These are phyloP conservation scores for Biscogniauxia marginata DNA, from an alignment of 2,329 filamentous ascomycete genomes.

Conservation along the genomic window DNA sequence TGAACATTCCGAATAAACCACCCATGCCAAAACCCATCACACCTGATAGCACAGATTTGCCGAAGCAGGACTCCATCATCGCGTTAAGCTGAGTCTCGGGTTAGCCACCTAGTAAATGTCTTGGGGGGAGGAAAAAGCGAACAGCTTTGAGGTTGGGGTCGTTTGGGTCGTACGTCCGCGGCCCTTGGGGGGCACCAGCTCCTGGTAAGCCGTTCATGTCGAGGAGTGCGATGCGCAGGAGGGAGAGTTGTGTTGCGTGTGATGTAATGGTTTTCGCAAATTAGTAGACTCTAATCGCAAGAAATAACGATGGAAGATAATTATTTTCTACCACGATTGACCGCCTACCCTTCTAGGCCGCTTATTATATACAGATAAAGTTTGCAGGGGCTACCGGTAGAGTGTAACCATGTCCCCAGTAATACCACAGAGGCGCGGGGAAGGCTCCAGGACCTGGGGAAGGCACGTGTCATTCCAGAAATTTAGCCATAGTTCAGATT, in stretches of 20 bases:
- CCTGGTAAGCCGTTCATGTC: constrained; percentile 32
- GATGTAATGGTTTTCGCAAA: background rate
- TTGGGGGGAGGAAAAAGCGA: constrained; percentile 22
- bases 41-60: constrained; percentile 85
- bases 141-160: constrained; percentile 54
- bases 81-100: constrained; percentile 62
- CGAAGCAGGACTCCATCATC: constrained; percentile 88
- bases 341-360: no score
- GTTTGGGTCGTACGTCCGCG: constrained; percentile 35
- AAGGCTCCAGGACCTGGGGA: no score
- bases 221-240: background rate
- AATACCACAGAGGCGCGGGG: no score
- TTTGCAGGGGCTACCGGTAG: no score
- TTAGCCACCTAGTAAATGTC: constrained; percentile 7
- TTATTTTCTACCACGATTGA: constrained; percentile 26
- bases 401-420: no score
- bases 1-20: constrained; percentile 93
- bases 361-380: no score
- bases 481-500: no score
- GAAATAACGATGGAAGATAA: constrained; percentile 16
- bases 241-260: background rate
- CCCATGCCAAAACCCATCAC: constrained; percentile 94
- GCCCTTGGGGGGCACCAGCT: constrained; percentile 18
- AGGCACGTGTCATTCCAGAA: no score
- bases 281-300: constrained; percentile 2